phyloP scores from a whole-genome alignment of 2,329 filamentous ascomycete genomes.

The Amylocarpus encephaloides region DNA sequence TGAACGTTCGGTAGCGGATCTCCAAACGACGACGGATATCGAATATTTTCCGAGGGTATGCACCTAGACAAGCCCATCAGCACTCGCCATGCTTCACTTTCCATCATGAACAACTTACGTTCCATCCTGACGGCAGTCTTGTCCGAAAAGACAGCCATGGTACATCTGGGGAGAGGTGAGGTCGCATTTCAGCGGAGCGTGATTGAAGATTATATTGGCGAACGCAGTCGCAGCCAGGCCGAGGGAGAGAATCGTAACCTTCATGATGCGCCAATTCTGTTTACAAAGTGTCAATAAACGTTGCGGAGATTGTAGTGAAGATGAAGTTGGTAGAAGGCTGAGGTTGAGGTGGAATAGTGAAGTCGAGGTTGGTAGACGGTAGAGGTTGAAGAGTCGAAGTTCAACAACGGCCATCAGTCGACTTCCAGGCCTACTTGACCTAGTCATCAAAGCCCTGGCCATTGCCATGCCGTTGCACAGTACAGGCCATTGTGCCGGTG shows the following conservation, averaged over 20 bases:
- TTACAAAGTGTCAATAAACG: constrained; percentile 5
- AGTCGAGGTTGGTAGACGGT: neutral
- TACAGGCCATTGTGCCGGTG: neutral
- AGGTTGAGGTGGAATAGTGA: neutral
- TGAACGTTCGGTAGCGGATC: neutral
- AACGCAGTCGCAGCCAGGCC: constrained; percentile 33
- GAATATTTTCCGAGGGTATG: constrained; percentile 11
- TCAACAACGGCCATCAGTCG: too few relatives aligned
- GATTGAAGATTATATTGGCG: constrained; percentile 44
- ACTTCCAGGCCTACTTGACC: too few relatives aligned
- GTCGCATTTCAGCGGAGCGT: constrained; percentile 40
- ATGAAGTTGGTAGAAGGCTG: neutral
- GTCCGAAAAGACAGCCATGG: constrained; percentile 30
- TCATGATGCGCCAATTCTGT: constrained; percentile 25
- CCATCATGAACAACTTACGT: constrained; percentile 17
- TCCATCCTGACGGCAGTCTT: constrained; percentile 23
- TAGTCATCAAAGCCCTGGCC: too few relatives aligned
- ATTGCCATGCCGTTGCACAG: too few relatives aligned
- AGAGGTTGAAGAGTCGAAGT: too few relatives aligned
- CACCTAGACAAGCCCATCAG: constrained; percentile 21
- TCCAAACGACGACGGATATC: constrained; percentile 14
- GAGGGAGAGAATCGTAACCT: constrained; percentile 21
- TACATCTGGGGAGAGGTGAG: constrained; percentile 25
- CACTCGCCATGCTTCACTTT: neutral
- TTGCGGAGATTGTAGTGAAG: neutral